phyloP scores from a whole-genome alignment of 257 asterid genomes.

The Ajuga chamaepitys region DNA sequence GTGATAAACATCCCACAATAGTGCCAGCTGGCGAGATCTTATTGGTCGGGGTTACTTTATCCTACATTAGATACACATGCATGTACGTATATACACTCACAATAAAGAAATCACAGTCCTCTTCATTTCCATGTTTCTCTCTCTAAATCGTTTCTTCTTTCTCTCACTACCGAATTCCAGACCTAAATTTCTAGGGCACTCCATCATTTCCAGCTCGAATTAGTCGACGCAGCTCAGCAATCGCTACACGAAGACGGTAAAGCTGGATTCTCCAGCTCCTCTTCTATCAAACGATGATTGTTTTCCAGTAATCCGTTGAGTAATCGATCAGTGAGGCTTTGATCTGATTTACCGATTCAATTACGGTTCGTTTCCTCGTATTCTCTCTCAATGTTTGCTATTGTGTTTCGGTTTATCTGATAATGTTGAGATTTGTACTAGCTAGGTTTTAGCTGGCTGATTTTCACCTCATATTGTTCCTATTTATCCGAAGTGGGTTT shows the following conservation, averaged over 20 bases:
- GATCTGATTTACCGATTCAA: constrained; percentile 25
- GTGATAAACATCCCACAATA: constrained; percentile 36
- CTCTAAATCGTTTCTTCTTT: constrained; percentile 29
- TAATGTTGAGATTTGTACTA: too few relatives aligned
- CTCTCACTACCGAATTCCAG: constrained; percentile 26
- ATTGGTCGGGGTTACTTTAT: constrained; percentile 25
- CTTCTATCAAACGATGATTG: neutral
- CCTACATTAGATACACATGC: neutral
- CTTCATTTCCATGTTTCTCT: constrained; percentile 23
- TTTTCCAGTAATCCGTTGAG: neutral
- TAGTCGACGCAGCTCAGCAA: neutral
- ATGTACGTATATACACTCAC: constrained; percentile 18
- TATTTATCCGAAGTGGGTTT: constrained; percentile 24
- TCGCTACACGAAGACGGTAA: neutral
- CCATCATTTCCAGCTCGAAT: constrained; percentile 13
- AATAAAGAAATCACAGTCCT: constrained; percentile 14
- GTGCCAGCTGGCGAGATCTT: constrained; percentile 23
- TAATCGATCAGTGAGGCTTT: constrained; percentile 6
- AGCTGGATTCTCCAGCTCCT: neutral
- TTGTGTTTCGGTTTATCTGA: neutral
- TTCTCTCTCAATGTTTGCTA: neutral
- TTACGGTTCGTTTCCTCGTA: constrained; percentile 20
- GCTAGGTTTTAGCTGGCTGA: neutral
- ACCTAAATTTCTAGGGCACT: constrained; percentile 31
- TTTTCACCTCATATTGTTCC: too few relatives aligned